Conservation (phyloP, 2,329 filamentous ascomycete species). For the Penicillium sp. region DNA sequence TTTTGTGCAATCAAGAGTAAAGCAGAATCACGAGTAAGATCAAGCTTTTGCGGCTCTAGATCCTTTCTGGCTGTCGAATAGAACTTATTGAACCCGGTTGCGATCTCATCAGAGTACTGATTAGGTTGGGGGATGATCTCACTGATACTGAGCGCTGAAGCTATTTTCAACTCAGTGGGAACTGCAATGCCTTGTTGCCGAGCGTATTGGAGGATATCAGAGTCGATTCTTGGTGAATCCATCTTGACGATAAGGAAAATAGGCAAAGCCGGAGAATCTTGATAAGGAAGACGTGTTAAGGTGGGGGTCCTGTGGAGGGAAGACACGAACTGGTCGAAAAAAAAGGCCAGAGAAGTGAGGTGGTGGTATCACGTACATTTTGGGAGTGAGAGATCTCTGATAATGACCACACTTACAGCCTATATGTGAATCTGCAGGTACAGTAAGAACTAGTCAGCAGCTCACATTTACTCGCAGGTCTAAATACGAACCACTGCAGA, state of each 20-base stretch:
- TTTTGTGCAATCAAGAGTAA: not conserved
- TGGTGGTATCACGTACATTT: too few relatives aligned
- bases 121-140: not conserved
- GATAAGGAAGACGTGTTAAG: too few relatives aligned
- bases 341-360: too few relatives aligned
- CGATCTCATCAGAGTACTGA: not conserved
- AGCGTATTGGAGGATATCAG: not conserved
- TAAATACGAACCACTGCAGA: too few relatives aligned
- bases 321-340: too few relatives aligned
- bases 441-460: too few relatives aligned
- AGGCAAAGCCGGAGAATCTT: not conserved
- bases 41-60: not conserved
- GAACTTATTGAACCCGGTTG: not conserved
- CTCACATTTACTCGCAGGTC: too few relatives aligned
- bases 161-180: not conserved
- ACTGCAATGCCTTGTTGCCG: not conserved
- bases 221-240: not conserved
- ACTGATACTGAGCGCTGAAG: not conserved
- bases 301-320: too few relatives aligned
- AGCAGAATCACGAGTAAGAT: not conserved
- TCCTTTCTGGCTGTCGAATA: not conserved
- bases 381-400: too few relatives aligned
- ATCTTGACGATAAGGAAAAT: not conserved
- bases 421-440: too few relatives aligned
- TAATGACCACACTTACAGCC: too few relatives aligned